Percentiles rank a stretch among this genome's conserved stretches.
phyloP scores from a whole-genome alignment of 257 asterid genomes.

The Solanum tarijense region DNA sequence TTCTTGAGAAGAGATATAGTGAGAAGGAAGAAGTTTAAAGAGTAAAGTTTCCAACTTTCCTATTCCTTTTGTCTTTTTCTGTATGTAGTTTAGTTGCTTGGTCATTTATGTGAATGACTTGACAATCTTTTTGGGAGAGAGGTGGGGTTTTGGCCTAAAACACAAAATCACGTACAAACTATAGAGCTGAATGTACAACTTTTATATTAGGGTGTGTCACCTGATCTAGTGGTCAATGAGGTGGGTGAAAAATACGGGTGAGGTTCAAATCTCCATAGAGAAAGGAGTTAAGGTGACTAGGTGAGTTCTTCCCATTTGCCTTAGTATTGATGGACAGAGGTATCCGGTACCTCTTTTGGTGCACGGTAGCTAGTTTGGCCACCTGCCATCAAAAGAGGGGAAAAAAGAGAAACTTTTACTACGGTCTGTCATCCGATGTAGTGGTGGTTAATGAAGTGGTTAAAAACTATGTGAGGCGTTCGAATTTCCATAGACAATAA shows the following conservation, averaged over 20 bases:
- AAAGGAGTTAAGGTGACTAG: neutral
- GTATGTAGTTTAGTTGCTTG: slow-evolving; percentile 2
- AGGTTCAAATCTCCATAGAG: neutral
- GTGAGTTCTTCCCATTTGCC: neutral
- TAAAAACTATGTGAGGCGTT: neutral
- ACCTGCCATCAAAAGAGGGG: neutral
- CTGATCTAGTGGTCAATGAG: neutral
- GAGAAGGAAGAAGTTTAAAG: neutral
- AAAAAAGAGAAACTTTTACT: neutral
- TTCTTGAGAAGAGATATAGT: neutral
- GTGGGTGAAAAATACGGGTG: neutral
- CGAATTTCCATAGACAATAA: neutral
- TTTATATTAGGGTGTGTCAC: neutral
- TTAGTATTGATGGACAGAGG: neutral
- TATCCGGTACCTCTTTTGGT: neutral
- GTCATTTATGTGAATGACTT: neutral
- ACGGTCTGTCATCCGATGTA: neutral
- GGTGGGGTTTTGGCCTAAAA: neutral
- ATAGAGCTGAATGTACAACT: neutral
- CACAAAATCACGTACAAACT: neutral
- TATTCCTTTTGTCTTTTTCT: neutral
- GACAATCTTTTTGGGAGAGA: neutral
- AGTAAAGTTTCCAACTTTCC: neutral
- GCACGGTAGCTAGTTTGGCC: neutral
- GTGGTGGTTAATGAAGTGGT: neutral